A percentile compares a stretch with the other conserved stretches of the same genome.
phyloP scores from a whole-genome alignment of 2,329 filamentous ascomycete genomes.

The Alternaria novae-zelandiae region DNA sequence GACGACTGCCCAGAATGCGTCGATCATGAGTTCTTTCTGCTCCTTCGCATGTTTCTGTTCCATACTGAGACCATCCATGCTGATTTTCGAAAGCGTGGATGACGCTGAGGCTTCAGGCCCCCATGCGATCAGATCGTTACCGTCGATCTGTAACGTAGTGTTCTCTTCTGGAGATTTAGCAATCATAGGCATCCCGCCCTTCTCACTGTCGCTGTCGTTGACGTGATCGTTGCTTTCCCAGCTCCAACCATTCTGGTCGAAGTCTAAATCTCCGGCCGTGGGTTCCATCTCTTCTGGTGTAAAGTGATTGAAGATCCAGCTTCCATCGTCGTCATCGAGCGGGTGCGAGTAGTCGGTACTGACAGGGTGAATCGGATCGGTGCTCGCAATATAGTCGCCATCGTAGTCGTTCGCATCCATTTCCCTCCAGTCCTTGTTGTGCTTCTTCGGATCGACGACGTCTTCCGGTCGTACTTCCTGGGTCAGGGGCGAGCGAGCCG shows the following conservation, averaged over 20 bases:
- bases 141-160: neutral
- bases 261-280: neutral
- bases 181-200: neutral
- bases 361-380: constrained; percentile 33
- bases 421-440: neutral
- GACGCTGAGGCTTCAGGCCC: neutral
- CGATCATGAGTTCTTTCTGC: constrained; percentile 2
- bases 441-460: constrained; percentile 3
- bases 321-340: constrained; percentile 13
- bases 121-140: constrained; percentile 6
- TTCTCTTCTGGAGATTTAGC: neutral
- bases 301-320: constrained; percentile 15
- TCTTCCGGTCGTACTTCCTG: constrained; percentile 29
- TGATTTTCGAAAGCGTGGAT: neutral
- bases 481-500: constrained; percentile 15
- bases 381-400: constrained; percentile 24
- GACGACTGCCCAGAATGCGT: constrained; percentile 16
- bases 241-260: neutral
- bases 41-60: neutral
- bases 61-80: neutral
- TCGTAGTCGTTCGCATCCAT: constrained; percentile 22
- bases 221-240: constrained; percentile 4
- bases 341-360: constrained; percentile 20
- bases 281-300: constrained; percentile 6
- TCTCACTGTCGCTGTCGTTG: neutral